phyloP scores from a whole-genome alignment of 257 asterid species.

The Nicotiana sylvestris region DNA sequence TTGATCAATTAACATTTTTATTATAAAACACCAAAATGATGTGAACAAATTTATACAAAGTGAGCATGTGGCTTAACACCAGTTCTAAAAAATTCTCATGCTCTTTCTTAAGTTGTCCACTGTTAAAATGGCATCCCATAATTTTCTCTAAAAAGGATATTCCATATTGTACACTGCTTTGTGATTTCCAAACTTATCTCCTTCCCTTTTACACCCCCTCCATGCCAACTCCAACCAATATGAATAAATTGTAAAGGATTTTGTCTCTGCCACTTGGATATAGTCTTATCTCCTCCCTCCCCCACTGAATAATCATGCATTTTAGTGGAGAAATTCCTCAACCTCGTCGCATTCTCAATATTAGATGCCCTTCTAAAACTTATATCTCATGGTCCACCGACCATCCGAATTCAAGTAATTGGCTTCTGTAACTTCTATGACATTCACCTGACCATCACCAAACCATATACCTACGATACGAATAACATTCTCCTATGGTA shows the following conservation, averaged over 20 bases:
- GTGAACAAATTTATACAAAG: neutral
- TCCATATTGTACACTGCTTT: neutral
- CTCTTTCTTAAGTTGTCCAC: neutral
- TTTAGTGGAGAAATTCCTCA: neutral
- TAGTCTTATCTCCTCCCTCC: neutral
- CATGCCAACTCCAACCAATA: neutral
- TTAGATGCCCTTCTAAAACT: neutral
- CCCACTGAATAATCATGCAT: neutral
- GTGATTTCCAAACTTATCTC: neutral
- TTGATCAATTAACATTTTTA: neutral
- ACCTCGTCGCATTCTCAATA: neutral
- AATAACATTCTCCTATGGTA: neutral
- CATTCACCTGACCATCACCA: neutral
- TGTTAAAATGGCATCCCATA: neutral
- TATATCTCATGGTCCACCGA: neutral
- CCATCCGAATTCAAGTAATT: neutral
- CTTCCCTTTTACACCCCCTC: too few species aligned
- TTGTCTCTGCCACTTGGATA: neutral
- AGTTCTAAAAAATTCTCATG: neutral
- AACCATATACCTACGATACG: neutral
- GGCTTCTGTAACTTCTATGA: neutral
- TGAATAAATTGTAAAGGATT: neutral
- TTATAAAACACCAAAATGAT: neutral
- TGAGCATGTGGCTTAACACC: neutral
- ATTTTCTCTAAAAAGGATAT: neutral